Evolutionary conservation across 1,284 basidiomycete species (phyloP).

Genomic region (Moesziomyces globuligerus): DNA sequence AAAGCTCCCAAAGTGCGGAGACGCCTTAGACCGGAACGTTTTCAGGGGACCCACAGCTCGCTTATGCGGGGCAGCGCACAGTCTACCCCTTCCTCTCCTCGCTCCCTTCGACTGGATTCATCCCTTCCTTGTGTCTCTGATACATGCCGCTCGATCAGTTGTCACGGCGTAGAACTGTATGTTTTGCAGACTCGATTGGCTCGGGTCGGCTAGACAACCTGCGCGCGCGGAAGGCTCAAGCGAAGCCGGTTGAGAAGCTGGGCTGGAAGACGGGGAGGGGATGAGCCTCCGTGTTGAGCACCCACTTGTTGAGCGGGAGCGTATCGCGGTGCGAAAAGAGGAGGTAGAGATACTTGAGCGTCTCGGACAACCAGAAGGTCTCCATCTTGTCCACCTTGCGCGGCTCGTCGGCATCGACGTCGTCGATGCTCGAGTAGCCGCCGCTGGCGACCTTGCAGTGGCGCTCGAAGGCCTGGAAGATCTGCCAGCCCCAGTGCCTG

Average conservation of each 20-base stretch:
- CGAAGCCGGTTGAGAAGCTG: slow-evolving; percentile 45
- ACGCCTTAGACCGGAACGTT: slow-evolving; percentile 15
- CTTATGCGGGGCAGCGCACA: slow-evolving; percentile 1
- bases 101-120: too few species aligned
- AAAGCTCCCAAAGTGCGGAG: neutral
- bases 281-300: slow-evolving; percentile 79
- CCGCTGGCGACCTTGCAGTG: slow-evolving; percentile 80
- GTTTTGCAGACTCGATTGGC: too few species aligned
- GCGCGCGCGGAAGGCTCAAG: slow-evolving; percentile 1
- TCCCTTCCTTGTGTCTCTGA: too few species aligned
- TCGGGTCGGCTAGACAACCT: too few species aligned
- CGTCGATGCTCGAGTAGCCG: slow-evolving; percentile 84
- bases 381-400: slow-evolving; percentile 89
- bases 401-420: slow-evolving; percentile 75
- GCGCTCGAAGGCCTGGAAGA: slow-evolving; percentile 88
- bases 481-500: slow-evolving; percentile 85
- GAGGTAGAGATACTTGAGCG: slow-evolving; percentile 92
- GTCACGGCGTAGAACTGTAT: too few species aligned
- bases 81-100: neutral
- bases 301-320: slow-evolving; percentile 77
- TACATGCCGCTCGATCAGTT: too few species aligned
- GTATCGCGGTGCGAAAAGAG: slow-evolving; percentile 80
- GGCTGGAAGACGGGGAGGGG: slow-evolving; percentile 63
- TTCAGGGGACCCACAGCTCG: slow-evolving; percentile 17
- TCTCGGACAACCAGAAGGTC: slow-evolving; percentile 80